phyloP scores from a whole-genome alignment of 2,329 filamentous ascomycete species.

The Mycosphaerella arachidis region DNA sequence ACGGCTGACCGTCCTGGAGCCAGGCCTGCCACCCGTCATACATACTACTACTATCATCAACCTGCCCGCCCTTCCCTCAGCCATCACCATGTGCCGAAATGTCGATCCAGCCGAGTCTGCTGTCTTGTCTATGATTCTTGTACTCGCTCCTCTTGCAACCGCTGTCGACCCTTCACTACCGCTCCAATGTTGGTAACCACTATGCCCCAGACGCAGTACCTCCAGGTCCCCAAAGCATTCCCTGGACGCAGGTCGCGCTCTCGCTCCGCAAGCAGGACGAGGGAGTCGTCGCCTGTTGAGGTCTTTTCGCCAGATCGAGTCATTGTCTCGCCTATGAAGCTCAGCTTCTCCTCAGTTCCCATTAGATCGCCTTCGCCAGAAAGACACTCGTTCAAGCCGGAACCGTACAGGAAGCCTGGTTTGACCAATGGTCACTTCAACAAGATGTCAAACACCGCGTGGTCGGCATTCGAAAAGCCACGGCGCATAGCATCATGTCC shows the following conservation, averaged over 20 bases:
- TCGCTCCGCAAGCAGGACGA: constrained; percentile 28
- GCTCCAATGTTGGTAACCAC: constrained; percentile 15
- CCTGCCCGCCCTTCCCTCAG: background rate
- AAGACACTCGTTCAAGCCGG: constrained; percentile 14
- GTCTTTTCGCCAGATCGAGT: constrained; percentile 22
- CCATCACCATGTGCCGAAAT: constrained; percentile 2
- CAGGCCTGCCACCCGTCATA: constrained; percentile 6
- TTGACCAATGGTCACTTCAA: constrained; percentile 6
- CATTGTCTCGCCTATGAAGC: constrained; percentile 23
- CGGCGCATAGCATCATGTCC: constrained; percentile 7
- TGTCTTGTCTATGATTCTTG: background rate
- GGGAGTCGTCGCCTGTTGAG: constrained; percentile 18
- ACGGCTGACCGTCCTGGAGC: background rate
- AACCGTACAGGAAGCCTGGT: constrained; percentile 15
- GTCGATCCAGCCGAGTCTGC: background rate
- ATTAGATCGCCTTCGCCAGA: constrained; percentile 16
- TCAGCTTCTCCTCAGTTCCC: constrained; percentile 16
- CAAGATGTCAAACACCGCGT: constrained; percentile 10
- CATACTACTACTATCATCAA: constrained; percentile 13
- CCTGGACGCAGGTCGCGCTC: constrained; percentile 32
- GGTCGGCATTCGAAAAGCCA: constrained; percentile 11
- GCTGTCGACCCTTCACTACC: background rate
- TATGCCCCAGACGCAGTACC: constrained; percentile 27
- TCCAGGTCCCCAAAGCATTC: constrained; percentile 36
- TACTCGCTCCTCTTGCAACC: background rate